Base-by-base conservation (phyloP, 306 rosid genomes). In the Leucaena leucocephala region DNA sequence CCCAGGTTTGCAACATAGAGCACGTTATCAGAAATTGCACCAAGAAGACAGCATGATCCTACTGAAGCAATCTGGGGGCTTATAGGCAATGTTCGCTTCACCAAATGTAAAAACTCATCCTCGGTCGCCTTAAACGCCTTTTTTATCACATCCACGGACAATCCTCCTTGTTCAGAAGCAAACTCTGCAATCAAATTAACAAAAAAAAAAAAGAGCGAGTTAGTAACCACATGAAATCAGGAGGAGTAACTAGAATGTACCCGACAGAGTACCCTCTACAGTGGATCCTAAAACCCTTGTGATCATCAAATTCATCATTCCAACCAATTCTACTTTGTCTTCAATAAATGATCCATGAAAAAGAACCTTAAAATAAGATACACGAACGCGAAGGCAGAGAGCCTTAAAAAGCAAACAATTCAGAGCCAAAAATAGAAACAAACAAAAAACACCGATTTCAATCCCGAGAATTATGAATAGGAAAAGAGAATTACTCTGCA, bases 11-110 rank as follows among this genome's bases (percentile, higher is more conserved):
- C 97, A 68, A 91, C 89, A 64, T 86, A 85, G 8, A 91, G 40
- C 42, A 86, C 49, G 39, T 79, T 76, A 58, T 91, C 78, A 0
- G 91, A 65, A 76, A 91, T 89, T 3, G 91, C 94, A 46, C 94
- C 97, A 4, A 91, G 77, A 75, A 91, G 90, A 74, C 97, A 91
- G 83, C 97, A 91, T 0, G 97, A 88, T n/a, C 97, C 97, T 8
- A 85, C 94, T 1, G 94, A 86, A 82, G 90, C 92, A 39, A 88
- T 88, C n/a, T 83, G 88, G 0, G 97, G 97, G 63, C 45, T 78
- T 3, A 68, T 48, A 3, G 82, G 71, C 63, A 87, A 74, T 4
- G 82, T 72, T 50, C 81, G 86, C 87, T 88, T 88, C 84, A 91
- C 97, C 82, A 90, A 68, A 15, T 76, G 84, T 67, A 83, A 44